These are phyloP conservation scores for Seminavis robusta DNA, from an alignment of 108 stramenopile species.

Conservation along the genomic window DNA sequence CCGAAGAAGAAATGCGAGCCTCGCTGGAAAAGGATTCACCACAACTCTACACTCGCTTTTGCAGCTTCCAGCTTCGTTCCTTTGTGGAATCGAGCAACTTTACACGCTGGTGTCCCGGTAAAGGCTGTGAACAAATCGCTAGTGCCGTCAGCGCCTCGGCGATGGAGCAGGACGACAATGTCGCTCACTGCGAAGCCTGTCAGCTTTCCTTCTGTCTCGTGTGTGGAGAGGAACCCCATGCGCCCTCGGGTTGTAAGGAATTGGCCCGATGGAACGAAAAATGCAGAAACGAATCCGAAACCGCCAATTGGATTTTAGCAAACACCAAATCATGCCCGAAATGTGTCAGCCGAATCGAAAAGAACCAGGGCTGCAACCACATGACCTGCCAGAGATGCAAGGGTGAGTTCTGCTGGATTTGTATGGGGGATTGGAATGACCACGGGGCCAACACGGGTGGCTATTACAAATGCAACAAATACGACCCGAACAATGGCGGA, in stretches of 20 bases:
- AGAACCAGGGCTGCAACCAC: slow-evolving; percentile 98
- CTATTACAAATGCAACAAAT: slow-evolving; percentile 99
- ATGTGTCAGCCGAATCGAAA: slow-evolving; percentile 96
- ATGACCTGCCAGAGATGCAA: slow-evolving; percentile 74
- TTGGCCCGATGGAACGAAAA: slow-evolving; percentile 91
- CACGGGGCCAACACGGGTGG: slow-evolving; percentile 98
- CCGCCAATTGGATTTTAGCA: slow-evolving; percentile 98
- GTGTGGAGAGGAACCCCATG: slow-evolving; percentile 95
- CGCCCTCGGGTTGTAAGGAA: slow-evolving; percentile 79
- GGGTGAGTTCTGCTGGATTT: slow-evolving; percentile 99
- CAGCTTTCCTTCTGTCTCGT: slow-evolving; percentile 77
- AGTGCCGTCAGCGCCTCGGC: slow-evolving; percentile 57
- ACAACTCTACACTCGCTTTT: slow-evolving; percentile 58
- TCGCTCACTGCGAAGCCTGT: slow-evolving; percentile 72
- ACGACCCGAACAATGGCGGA: slow-evolving; percentile 24
- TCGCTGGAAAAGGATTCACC: slow-evolving; percentile 30
- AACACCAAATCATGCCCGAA: slow-evolving; percentile 98
- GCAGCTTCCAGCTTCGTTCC: slow-evolving; percentile 76
- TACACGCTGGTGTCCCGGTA: slow-evolving; percentile 97
- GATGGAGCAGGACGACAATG: slow-evolving; percentile 53
- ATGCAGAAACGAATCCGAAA: slow-evolving; percentile 95
- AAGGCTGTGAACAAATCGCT: slow-evolving; percentile 90
- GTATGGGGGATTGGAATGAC: slow-evolving; percentile 91
- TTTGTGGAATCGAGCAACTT: slow-evolving; percentile 93
- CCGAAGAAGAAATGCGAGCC: slow-evolving; percentile 70